A percentile compares a stretch with the other conserved stretches of the same genome.
These are phyloP conservation scores for Argentina anserina DNA, from an alignment of 306 rosid genomes.

Conservation along the genomic window DNA sequence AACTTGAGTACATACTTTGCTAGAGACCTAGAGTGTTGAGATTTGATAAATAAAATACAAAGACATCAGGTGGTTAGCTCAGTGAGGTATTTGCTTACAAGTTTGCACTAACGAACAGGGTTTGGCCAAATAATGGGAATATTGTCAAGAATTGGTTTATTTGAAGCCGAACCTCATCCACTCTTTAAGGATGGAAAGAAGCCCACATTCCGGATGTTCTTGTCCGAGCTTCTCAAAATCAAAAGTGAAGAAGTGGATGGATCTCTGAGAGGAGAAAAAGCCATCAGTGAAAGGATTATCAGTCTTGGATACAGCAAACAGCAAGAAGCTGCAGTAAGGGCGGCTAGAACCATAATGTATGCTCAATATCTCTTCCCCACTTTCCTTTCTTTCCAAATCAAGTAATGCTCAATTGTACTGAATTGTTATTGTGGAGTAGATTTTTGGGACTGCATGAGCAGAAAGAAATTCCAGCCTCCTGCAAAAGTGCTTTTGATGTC, in stretches of 20 bases:
- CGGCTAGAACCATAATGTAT: slow-evolving; percentile 85
- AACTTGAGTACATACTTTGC: background rate
- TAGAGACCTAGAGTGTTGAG: background rate
- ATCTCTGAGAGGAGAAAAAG: slow-evolving; percentile 48
- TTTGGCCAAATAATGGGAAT: slow-evolving; percentile 83
- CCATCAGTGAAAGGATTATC: slow-evolving; percentile 47
- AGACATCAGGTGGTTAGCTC: background rate
- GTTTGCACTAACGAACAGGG: slow-evolving; percentile 36
- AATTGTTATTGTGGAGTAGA: slow-evolving; percentile 33
- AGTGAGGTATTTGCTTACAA: background rate
- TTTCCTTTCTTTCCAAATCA: background rate
- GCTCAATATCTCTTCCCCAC: slow-evolving; percentile 5
- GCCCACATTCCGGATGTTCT: slow-evolving; percentile 52
- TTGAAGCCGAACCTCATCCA: slow-evolving; percentile 52
- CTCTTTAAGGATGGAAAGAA: slow-evolving; percentile 48
- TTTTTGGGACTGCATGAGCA: slow-evolving; percentile 77
- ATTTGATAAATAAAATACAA: background rate
- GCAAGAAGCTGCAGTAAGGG: slow-evolving; percentile 48
- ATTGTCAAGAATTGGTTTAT: slow-evolving; percentile 74
- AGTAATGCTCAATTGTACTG: background rate
- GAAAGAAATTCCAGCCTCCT: slow-evolving; percentile 65
- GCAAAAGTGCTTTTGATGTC: slow-evolving; percentile 80
- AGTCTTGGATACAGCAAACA: slow-evolving; percentile 64
- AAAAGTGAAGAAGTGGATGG: slow-evolving; percentile 25
- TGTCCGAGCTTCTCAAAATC: slow-evolving; percentile 63